Evolutionary conservation across 2,329 filamentous ascomycete genomes (phyloP).

Genomic region (Botrytis medusae): DNA sequence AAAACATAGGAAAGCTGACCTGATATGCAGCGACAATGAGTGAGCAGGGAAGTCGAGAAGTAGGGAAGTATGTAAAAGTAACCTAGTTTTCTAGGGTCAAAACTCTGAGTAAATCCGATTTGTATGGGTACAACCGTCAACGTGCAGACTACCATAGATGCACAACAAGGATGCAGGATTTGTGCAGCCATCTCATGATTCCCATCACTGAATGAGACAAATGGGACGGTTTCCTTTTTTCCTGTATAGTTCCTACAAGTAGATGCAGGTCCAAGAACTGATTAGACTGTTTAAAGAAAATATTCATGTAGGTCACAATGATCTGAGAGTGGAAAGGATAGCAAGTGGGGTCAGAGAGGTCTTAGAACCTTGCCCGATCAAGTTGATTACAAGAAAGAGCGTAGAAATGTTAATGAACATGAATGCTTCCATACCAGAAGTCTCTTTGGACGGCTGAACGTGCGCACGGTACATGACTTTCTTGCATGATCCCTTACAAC

Average conservation of each 20-base stretch:
- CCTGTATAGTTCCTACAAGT: not conserved
- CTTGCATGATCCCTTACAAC: not conserved
- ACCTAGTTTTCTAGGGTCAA: constrained; percentile 5
- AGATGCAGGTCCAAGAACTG: constrained; percentile 7
- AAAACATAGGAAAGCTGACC: constrained; percentile 2
- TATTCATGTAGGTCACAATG: constrained; percentile 1
- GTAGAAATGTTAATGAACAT: not conserved
- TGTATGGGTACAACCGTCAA: not conserved
- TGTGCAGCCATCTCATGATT: constrained; percentile 13
- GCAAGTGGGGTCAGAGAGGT: constrained; percentile 1
- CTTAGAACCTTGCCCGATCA: constrained; percentile 7
- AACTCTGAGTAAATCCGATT: not conserved
- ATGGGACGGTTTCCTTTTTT: not conserved
- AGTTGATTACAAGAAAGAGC: not conserved
- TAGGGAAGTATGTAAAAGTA: not conserved
- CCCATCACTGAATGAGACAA: constrained; percentile 15
- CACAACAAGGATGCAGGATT: constrained; percentile 21
- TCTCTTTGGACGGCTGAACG: not conserved
- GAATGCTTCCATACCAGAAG: not conserved
- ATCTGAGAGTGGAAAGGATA: constrained; percentile 3
- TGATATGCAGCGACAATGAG: constrained; percentile 8
- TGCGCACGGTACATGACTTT: not conserved
- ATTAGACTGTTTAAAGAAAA: not conserved
- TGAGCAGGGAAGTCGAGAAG: not conserved
- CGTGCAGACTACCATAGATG: constrained; percentile 5